Base-by-base conservation (phyloP, 257 asterid genomes). In the Lithospermum erythrorhizon region DNA sequence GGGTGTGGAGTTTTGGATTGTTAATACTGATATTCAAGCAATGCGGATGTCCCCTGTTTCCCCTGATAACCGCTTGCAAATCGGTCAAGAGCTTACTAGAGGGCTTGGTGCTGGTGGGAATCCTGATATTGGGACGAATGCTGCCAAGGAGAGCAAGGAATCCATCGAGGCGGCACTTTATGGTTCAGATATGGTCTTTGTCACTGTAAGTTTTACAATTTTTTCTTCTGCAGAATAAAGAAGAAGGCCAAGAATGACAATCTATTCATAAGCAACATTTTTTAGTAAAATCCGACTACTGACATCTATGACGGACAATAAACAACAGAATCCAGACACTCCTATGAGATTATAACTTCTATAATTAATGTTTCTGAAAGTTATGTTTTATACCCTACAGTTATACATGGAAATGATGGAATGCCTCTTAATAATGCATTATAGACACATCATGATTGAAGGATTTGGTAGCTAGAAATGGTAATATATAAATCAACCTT, bases 101-200 rank as follows among this genome's bases (percentile, higher is more conserved):
- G 98, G 98, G 52, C 98, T 90, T 63, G 98, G 98, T 41, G 96
- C 98, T 61, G 98, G 98, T 59, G 98, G 98, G 63, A 90, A 90
- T 77, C 96, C 98, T 0, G 95, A 83, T 61, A 85, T 90, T 60
- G 98, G 98, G 32, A 85, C 65, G 84, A 87, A 79, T 72, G 98
- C 98, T 22, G 98, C 98, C 61, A 85, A 75, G 58, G 98, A 90
- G 69, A 87, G 96, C 77, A 85, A 80, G 66, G 86, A 79, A 73
- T 65, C 88, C 53, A 85, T 90, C 41, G 96, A 81, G 69, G 84
- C 81, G 22, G 95, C 96, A 29, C 86, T 90, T 73, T 69, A 61
- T 9, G 85, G 82, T 58, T 61, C 85, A 59, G 85, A 79, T 67
- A 79, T 79, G 85, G 82, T 79, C 65, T 79, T 79, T 68, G 85